phyloP scores from a whole-genome alignment of 768 basidiomycete species.

The Naganishia friedmannii region DNA sequence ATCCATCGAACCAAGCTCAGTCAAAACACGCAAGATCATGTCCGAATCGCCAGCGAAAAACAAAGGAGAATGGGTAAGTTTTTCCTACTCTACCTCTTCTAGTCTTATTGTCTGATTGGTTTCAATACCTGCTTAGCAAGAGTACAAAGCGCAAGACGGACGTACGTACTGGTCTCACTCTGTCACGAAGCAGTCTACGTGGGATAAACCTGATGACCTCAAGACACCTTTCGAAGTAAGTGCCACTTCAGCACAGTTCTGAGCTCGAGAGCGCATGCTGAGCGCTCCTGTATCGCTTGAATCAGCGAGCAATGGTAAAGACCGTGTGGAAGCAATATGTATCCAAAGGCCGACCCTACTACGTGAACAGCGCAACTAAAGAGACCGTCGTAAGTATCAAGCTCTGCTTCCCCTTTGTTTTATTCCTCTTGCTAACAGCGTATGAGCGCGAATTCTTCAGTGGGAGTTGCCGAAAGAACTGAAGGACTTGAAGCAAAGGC shows the following conservation, averaged over 20 bases:
- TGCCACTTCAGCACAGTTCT: neutral
- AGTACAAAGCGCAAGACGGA: slow-evolving; percentile 92
- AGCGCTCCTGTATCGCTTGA: neutral
- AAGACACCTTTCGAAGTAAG: slow-evolving; percentile 87
- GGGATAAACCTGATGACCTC: slow-evolving; percentile 96
- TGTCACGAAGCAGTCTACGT: slow-evolving; percentile 80
- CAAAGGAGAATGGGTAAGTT: slow-evolving; percentile 11
- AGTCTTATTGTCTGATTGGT: no score
- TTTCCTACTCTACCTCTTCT: neutral
- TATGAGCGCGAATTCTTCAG: slow-evolving; percentile 47
- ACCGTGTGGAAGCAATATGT: slow-evolving; percentile 98
- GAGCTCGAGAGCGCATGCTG: neutral
- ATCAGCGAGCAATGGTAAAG: slow-evolving; percentile 75
- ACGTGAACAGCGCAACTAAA: slow-evolving; percentile 70
- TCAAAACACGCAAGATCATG: slow-evolving; percentile 1
- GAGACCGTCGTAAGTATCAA: slow-evolving; percentile 62
- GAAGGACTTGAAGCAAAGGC: slow-evolving; percentile 73
- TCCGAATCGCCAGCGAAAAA: slow-evolving; percentile 4
- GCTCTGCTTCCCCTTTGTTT: neutral
- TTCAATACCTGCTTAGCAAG: slow-evolving; percentile 60
- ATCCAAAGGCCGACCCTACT: slow-evolving; percentile 67
- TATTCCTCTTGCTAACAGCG: neutral
- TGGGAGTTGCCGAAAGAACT: slow-evolving; percentile 98
- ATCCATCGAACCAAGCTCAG: neutral
- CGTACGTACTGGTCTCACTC: slow-evolving; percentile 98